Evolutionary conservation across 148 eudicot species (phyloP).

Genomic region (Silene uniflora): DNA sequence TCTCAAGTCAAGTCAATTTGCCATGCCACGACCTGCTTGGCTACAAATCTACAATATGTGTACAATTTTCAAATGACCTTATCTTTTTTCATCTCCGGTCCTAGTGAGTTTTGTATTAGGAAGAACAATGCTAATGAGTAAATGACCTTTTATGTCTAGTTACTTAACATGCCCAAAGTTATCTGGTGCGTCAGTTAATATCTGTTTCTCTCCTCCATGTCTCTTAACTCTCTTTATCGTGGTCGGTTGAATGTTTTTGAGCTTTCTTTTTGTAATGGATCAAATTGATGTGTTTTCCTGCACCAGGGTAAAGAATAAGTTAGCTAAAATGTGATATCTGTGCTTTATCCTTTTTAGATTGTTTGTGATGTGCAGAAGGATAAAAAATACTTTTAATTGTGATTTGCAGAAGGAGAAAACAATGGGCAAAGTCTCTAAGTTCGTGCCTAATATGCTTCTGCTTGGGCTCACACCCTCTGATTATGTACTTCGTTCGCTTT

Average conservation of each 20-base stretch:
- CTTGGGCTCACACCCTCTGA: slow-evolving; percentile 81
- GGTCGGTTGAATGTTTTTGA: background rate
- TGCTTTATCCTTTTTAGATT: background rate
- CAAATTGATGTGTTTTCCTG: background rate
- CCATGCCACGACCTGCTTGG: too few species aligned
- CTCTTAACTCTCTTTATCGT: too few species aligned
- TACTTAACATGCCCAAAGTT: too few species aligned
- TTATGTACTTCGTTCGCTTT: slow-evolving; percentile 76
- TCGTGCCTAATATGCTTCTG: slow-evolving; percentile 77
- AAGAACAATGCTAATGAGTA: too few species aligned
- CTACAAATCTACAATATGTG: too few species aligned
- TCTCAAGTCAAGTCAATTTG: too few species aligned
- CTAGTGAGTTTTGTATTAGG: too few species aligned
- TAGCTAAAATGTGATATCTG: background rate
- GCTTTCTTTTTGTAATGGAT: background rate
- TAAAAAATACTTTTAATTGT: background rate
- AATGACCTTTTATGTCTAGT: too few species aligned
- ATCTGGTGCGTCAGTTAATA: too few species aligned
- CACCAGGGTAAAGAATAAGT: background rate
- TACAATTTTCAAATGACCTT: too few species aligned
- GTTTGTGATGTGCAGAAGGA: background rate
- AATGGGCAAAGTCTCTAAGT: slow-evolving; percentile 51
- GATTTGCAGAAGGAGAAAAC: slow-evolving; percentile 64
- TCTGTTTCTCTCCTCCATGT: too few species aligned
- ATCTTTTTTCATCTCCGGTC: too few species aligned